Percentiles rank a stretch among this genome's conserved stretches.
Evolutionary conservation across 176 grass and related monocot genomes (phyloP).

Genomic region (Phoenix dactylifera): DNA sequence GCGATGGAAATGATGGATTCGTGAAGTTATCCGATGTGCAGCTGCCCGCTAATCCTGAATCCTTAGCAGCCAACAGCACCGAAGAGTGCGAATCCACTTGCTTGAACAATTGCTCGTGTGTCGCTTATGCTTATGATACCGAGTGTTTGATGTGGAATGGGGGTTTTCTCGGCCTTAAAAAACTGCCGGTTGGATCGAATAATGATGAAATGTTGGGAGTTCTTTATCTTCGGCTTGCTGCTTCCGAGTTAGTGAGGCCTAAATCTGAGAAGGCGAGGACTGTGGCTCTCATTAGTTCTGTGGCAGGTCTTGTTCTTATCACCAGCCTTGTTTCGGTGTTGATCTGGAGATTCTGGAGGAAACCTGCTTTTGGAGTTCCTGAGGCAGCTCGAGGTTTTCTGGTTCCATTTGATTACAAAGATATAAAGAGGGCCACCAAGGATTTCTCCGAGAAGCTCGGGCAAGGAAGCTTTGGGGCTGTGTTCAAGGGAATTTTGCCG

Average conservation of each 20-base stretch:
- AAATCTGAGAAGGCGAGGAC: too few relatives aligned
- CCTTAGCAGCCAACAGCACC: not conserved
- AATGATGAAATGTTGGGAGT: not conserved
- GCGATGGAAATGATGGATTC: not conserved
- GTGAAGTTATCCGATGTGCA: too few relatives aligned
- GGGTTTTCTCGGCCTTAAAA: too few relatives aligned
- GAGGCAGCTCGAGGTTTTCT: not conserved
- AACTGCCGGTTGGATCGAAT: not conserved
- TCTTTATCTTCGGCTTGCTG: constrained; percentile 1
- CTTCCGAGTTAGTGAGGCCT: not conserved
- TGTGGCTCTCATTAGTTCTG: not conserved
- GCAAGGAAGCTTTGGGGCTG: not conserved
- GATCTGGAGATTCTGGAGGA: not conserved
- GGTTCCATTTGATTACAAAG: not conserved
- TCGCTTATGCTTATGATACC: too few relatives aligned
- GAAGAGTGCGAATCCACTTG: not conserved
- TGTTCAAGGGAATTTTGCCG: constrained; percentile 5
- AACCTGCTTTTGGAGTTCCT: not conserved
- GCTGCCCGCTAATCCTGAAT: not conserved
- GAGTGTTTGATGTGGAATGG: too few relatives aligned
- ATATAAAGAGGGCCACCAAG: not conserved
- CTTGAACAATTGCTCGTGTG: constrained; percentile 1
- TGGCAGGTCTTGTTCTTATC: not conserved
- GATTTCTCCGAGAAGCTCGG: constrained; percentile 3
- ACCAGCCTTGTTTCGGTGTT: not conserved